Conservation (phyloP, 495 filamentous ascomycete species). For the Lindgomyces ingoldianus region DNA sequence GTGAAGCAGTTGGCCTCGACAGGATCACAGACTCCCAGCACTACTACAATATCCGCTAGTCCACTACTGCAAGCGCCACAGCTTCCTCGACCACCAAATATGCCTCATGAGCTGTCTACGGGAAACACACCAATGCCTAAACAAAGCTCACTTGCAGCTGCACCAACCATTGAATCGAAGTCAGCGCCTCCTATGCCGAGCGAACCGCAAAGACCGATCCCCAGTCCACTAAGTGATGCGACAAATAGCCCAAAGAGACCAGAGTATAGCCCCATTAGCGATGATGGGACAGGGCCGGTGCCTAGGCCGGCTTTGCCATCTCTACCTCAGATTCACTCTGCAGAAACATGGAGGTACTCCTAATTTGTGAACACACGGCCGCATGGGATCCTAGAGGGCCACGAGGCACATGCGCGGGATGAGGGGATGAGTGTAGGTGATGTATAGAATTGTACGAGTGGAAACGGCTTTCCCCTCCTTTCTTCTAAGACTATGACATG, state of each 20-base stretch:
- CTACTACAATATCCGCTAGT: background rate
- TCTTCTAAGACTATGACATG: too few relatives aligned
- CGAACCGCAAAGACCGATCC: slow-evolving; percentile 26
- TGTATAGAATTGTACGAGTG: background rate
- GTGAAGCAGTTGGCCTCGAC: slow-evolving; percentile 20
- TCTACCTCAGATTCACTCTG: slow-evolving; percentile 9
- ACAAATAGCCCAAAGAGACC: slow-evolving; percentile 32
- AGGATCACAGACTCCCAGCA: background rate
- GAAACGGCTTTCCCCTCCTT: too few relatives aligned
- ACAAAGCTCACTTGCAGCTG: background rate
- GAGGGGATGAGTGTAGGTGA: too few relatives aligned
- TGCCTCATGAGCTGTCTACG: background rate
- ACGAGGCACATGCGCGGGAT: background rate
- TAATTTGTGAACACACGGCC: background rate
- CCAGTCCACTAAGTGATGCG: slow-evolving; percentile 29
- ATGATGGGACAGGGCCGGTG: slow-evolving; percentile 14
- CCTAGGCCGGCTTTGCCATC: slow-evolving; percentile 5
- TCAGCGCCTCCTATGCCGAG: slow-evolving; percentile 5
- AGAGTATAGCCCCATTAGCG: slow-evolving; percentile 32
- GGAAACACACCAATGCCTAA: background rate
- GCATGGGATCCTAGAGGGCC: background rate
- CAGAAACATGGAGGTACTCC: slow-evolving; percentile 36
- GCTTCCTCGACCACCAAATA: background rate
- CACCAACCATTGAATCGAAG: background rate
- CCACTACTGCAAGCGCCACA: background rate